phyloP scores from a whole-genome alignment of 192 early-diverging fungal genomes.

The Spizellomyces sp. region DNA sequence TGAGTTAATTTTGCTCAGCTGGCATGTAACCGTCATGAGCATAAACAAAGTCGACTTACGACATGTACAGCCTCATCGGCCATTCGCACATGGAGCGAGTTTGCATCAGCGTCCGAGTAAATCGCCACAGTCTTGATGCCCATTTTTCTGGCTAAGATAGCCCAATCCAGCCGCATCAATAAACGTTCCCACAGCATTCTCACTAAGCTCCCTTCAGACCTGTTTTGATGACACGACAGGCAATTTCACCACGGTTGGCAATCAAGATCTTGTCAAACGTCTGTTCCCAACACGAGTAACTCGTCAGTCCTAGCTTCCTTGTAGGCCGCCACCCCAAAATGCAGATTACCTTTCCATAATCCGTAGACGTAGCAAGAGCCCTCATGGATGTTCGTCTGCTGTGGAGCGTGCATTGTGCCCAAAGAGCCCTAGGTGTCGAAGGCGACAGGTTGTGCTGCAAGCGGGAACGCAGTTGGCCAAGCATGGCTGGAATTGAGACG shows the following conservation, averaged over 20 bases:
- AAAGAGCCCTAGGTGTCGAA: background rate
- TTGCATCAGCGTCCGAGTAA: slow-evolving; percentile 90
- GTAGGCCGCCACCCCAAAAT: background rate
- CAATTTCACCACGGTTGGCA: slow-evolving; percentile 96
- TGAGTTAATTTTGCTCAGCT: slow-evolving; percentile 47
- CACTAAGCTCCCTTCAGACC: slow-evolving; percentile 10
- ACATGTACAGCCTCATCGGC: slow-evolving; percentile 94
- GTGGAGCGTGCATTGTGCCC: background rate
- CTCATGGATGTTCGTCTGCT: background rate
- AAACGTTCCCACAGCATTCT: background rate
- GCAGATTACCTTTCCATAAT: slow-evolving; percentile 16
- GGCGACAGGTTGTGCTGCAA: too few relatives aligned
- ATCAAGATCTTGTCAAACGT: slow-evolving; percentile 91
- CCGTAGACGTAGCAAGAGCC: slow-evolving; percentile 9
- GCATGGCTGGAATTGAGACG: too few relatives aligned
- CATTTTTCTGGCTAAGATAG: slow-evolving; percentile 74
- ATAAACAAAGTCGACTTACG: slow-evolving; percentile 10
- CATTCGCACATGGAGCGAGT: slow-evolving; percentile 82
- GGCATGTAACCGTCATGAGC: background rate
- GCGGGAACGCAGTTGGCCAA: too few relatives aligned
- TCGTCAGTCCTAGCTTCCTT: too few relatives aligned
- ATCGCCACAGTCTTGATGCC: slow-evolving; percentile 94
- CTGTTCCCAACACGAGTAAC: slow-evolving; percentile 13
- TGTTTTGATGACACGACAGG: slow-evolving; percentile 87
- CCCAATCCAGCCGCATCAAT: background rate